These are phyloP conservation scores for Dentipellis sp. DNA, from an alignment of 768 basidiomycete genomes.

Conservation along the genomic window DNA sequence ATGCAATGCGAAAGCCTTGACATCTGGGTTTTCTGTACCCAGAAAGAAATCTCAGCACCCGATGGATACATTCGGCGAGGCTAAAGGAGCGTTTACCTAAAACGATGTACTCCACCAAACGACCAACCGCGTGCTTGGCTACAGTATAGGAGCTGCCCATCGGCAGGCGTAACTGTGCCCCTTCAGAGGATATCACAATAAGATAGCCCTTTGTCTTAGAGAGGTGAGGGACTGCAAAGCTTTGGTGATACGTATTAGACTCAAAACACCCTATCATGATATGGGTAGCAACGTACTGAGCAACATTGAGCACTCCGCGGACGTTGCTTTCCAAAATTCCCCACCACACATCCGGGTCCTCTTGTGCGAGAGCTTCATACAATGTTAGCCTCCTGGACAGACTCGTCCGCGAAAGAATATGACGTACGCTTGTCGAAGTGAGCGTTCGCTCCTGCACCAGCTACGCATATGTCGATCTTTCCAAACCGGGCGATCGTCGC, in stretches of 20 bases:
- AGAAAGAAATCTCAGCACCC: background rate
- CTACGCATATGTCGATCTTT: slow-evolving; percentile 20
- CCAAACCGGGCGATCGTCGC: slow-evolving; percentile 18
- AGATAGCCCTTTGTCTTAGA: slow-evolving; percentile 3
- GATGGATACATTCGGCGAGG: background rate
- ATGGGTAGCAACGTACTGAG: slow-evolving; percentile 1
- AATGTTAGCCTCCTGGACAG: background rate
- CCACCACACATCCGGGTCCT: slow-evolving; percentile 5
- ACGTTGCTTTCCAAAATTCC: slow-evolving; percentile 2
- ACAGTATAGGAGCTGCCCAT: background rate
- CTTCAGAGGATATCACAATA: background rate
- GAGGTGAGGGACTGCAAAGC: background rate
- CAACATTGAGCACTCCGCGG: slow-evolving; percentile 3
- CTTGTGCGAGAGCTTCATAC: background rate
- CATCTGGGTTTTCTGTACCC: slow-evolving; percentile 1
- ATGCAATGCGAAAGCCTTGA: slow-evolving; percentile 2
- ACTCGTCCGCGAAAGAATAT: background rate
- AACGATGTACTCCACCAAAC: slow-evolving; percentile 2
- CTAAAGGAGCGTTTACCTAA: background rate
- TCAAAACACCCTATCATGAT: background rate
- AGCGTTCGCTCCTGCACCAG: slow-evolving; percentile 18
- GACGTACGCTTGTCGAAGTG: background rate
- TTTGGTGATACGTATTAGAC: background rate
- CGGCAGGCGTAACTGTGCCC: slow-evolving; percentile 3
- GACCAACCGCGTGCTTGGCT: slow-evolving; percentile 3